Conservation (phyloP, 371 early-diverging fungal species). For the Furculomyces boomerangus region DNA sequence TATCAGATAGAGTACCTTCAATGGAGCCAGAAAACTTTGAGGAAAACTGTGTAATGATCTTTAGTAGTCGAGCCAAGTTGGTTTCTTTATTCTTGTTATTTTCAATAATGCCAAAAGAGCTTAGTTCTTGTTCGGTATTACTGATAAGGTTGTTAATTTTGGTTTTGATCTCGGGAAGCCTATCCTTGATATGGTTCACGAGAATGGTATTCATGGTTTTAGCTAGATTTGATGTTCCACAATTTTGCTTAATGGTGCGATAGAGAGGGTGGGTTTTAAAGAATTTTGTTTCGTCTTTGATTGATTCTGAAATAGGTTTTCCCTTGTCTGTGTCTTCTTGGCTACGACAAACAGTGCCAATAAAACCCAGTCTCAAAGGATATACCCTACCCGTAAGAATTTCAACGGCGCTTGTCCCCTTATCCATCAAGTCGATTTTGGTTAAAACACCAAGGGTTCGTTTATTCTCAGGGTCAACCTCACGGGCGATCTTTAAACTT, state of each 20-base stretch:
- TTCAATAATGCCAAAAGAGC: constrained; percentile 45
- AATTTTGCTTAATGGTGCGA: constrained; percentile 53
- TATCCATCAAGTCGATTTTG: constrained; percentile 91
- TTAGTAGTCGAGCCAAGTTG: constrained; percentile 45
- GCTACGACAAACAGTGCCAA: constrained; percentile 79
- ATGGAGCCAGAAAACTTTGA: constrained; percentile 60
- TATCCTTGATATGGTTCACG: constrained; percentile 61
- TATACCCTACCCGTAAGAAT: constrained; percentile 65
- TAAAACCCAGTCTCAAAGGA: constrained; percentile 73
- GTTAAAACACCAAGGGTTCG: constrained; percentile 87
- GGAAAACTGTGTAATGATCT: constrained; percentile 61
- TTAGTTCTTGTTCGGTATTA: constrained; percentile 61
- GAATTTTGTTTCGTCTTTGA: constrained; percentile 56
- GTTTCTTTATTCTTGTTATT: constrained; percentile 33
- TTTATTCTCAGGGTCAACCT: constrained; percentile 73
- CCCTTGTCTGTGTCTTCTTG: constrained; percentile 72
- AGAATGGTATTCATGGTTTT: constrained; percentile 61
- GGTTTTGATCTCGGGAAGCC: constrained; percentile 61
- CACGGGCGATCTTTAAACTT: constrained; percentile 76
- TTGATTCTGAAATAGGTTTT: constrained; percentile 57
- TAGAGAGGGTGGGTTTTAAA: constrained; percentile 70
- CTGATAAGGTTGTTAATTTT: constrained; percentile 56
- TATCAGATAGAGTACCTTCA: constrained; percentile 63
- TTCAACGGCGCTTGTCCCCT: constrained; percentile 77
- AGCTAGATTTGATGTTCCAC: constrained; percentile 67